A percentile compares a stretch with the other conserved stretches of the same genome.
Conservation (phyloP, 1,284 basidiomycete genomes). For the Prillingera fragicola region DNA sequence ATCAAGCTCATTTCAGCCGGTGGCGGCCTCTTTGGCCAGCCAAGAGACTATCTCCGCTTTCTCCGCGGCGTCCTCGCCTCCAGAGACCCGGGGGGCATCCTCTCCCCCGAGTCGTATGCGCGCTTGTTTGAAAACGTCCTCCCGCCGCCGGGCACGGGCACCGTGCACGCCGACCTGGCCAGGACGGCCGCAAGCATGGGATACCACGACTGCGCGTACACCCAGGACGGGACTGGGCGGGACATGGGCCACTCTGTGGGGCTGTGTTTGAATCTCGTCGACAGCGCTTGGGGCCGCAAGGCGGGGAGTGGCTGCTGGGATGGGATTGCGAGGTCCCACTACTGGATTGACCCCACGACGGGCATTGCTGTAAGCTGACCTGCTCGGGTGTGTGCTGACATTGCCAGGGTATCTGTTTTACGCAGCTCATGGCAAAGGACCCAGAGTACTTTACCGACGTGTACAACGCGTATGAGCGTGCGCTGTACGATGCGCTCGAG, state of each 20-base stretch:
- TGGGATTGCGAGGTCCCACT: slow-evolving; percentile 22
- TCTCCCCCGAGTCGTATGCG: slow-evolving; percentile 18
- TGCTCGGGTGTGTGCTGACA: not conserved
- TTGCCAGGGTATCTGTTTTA: slow-evolving; percentile 13
- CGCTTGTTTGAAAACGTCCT: slow-evolving; percentile 24
- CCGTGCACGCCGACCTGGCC: slow-evolving; percentile 10
- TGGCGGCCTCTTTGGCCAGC: slow-evolving; percentile 18
- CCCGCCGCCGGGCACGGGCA: slow-evolving; percentile 1
- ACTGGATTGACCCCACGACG: slow-evolving; percentile 30
- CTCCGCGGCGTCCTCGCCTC: slow-evolving; percentile 14
- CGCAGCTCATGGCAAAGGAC: slow-evolving; percentile 15
- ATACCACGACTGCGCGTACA: slow-evolving; percentile 7
- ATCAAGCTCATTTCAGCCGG: slow-evolving; percentile 10
- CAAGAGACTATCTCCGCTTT: slow-evolving; percentile 17
- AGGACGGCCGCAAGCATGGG: slow-evolving; percentile 5
- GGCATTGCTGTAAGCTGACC: slow-evolving; percentile 18
- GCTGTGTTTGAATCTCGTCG: slow-evolving; percentile 9
- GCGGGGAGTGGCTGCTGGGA: slow-evolving; percentile 18
- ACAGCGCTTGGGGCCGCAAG: slow-evolving; percentile 15
- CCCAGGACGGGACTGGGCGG: slow-evolving; percentile 1
- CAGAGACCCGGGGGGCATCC: not conserved
- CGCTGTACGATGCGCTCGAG: slow-evolving; percentile 29
- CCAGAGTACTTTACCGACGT: slow-evolving; percentile 18
- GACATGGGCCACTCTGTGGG: slow-evolving; percentile 15
- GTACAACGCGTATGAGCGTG: slow-evolving; percentile 30